phyloP scores from a whole-genome alignment of 768 basidiomycete genomes.

The Termitomyces heimii region DNA sequence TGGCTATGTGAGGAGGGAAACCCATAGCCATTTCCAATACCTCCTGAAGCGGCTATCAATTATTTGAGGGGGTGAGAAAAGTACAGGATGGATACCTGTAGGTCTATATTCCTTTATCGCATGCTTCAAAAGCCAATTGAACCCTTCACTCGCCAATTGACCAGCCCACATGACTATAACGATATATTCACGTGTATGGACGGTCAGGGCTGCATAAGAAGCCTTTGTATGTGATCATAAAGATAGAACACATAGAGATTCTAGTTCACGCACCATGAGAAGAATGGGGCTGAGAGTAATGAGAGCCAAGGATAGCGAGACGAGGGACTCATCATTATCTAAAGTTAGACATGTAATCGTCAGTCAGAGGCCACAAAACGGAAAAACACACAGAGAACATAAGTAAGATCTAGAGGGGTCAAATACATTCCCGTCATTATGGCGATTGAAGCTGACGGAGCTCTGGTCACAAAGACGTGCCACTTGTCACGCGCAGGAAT shows the following conservation, averaged over 20 bases:
- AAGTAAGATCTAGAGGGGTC: constrained; percentile 57
- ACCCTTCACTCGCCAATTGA: constrained; percentile 63
- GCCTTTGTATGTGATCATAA: constrained; percentile 37
- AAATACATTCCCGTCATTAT: constrained; percentile 1
- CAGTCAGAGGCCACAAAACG: neutral
- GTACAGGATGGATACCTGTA: constrained; percentile 33
- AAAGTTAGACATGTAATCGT: neutral
- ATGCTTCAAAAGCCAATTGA: constrained; percentile 68
- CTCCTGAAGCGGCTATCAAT: constrained; percentile 27
- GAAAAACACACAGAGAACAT: constrained; percentile 47
- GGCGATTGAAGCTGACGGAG: neutral
- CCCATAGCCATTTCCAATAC: constrained; percentile 68
- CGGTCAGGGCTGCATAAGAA: constrained; percentile 69
- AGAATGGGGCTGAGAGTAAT: constrained; percentile 66
- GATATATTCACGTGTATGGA: constrained; percentile 74
- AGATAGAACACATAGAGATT: too few species aligned
- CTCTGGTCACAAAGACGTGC: neutral
- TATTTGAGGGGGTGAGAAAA: neutral
- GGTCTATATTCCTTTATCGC: constrained; percentile 66
- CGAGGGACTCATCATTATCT: constrained; percentile 59
- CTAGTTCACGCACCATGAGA: constrained; percentile 47
- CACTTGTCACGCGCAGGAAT: neutral
- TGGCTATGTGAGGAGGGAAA: constrained; percentile 90
- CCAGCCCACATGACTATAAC: constrained; percentile 83
- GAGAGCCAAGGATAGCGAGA: constrained; percentile 54